Base-by-base conservation (phyloP, 202 grass and related monocot species). In the Saccharum hybrid region DNA sequence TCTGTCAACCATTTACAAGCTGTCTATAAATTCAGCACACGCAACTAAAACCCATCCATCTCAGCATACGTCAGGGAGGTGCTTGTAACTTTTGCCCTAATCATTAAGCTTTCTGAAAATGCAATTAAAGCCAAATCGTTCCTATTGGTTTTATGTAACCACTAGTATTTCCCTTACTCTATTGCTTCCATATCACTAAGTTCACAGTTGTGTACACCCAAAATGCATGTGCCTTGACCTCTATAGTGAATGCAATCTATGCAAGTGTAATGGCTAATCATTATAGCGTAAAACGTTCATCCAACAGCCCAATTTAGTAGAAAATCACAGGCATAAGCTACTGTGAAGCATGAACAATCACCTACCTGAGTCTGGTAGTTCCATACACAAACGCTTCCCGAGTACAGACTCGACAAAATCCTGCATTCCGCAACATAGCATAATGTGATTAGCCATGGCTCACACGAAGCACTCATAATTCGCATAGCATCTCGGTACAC, bases 331-430 rank as follows among this genome's bases (percentile, higher is more conserved):
- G 15, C 40, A 70, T 0, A 28, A 75, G 60, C 61, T 68, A 72
- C 19, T 1, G 68, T 19, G 11, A 80, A 62, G 15, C 7, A 59
- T 52, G 19, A 87, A 56, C 14, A 61, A 15, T 22, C 61, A 80
- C 72, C 81, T 78, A 87, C 89, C 89, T 94, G 89, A 7, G 92
- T 91, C 66, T 94, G 89, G 78, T 94, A 92, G 66, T 92, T 92
- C 89, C 89, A 94, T 79, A 94, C 90, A 85, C 92, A 88, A 37
- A 94, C 89, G 39, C 86, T 94, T 74, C 92, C 92, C 4, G 87
- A 91, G 81, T 94, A 94, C 28, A 94, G 87, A 78, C 89, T 94
- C 36, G 87, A 82, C 63, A 94, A 42, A 81, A 94, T 94, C 89
- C 92, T 94, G 89, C 42, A 83, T 38, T 41, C 54, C 39, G 71